A percentile compares a stretch with the other conserved stretches of the same genome.
Evolutionary conservation across 1,284 basidiomycete species (phyloP).

Genomic region (Agaricales sp.): DNA sequence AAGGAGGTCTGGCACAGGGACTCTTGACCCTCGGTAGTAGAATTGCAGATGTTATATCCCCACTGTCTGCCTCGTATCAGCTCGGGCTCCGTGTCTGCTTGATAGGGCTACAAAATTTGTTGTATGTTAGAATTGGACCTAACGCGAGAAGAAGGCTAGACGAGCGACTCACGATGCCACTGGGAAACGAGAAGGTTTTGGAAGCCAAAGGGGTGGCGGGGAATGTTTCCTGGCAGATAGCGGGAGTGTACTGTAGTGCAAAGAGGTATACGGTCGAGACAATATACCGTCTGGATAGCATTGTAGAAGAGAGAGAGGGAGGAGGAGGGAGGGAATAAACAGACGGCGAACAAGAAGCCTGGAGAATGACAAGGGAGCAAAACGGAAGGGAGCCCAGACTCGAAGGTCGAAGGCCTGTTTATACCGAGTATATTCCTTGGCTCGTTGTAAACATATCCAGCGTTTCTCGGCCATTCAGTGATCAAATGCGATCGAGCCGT

Average conservation of each 20-base stretch:
- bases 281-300: too few relatives aligned
- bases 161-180: constrained; percentile 33
- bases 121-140: neutral
- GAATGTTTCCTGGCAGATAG: constrained; percentile 17
- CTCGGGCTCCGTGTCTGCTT: constrained; percentile 12
- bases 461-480: too few relatives aligned
- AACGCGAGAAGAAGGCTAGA: neutral
- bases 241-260: neutral
- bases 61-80: constrained; percentile 17
- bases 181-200: constrained; percentile 40
- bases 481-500: too few relatives aligned
- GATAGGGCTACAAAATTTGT: constrained; percentile 14
- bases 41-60: constrained; percentile 29
- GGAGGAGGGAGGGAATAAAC: too few relatives aligned
- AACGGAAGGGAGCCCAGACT: too few relatives aligned
- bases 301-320: too few relatives aligned
- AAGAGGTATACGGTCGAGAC: too few relatives aligned
- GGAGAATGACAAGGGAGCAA: too few relatives aligned
- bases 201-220: constrained; percentile 41
- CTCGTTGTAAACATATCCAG: too few relatives aligned
- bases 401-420: too few relatives aligned
- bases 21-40: constrained; percentile 23
- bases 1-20: constrained; percentile 27
- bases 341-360: too few relatives aligned
- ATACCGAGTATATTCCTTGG: too few relatives aligned